phyloP scores from a whole-genome alignment of 129 eudicot genomes.

The Pseudognaphalium luteoalbum region DNA sequence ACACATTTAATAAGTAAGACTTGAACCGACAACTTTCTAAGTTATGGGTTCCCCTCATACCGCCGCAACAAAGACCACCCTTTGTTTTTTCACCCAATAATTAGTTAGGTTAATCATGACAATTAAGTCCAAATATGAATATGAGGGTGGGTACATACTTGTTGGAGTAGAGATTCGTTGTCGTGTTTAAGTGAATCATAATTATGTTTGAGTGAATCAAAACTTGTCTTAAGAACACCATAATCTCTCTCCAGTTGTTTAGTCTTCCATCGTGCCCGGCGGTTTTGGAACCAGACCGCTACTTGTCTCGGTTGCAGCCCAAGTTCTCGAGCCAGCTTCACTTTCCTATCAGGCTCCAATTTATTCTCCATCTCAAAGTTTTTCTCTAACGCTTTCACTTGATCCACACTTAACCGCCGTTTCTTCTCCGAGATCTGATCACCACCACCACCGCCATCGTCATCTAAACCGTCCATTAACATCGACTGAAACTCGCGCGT shows the following conservation, averaged over 20 bases:
- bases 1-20: too few relatives aligned
- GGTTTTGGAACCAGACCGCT: constrained; percentile 97
- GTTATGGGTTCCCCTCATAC: too few relatives aligned
- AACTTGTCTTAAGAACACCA: constrained; percentile 67
- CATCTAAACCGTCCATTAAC: constrained; percentile 71
- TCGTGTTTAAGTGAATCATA: constrained; percentile 64
- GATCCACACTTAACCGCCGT: constrained; percentile 65
- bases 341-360: constrained; percentile 89
- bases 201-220: constrained; percentile 60
- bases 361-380: constrained; percentile 85
- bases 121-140: neutral
- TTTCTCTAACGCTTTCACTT: constrained; percentile 90
- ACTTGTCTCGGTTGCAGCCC: constrained; percentile 91
- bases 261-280: constrained; percentile 95
- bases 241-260: constrained; percentile 87
- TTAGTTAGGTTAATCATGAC: neutral
- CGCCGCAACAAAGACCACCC: too few relatives aligned
- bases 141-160: constrained; percentile 40
- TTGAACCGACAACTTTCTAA: too few relatives aligned
- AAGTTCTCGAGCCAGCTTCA: constrained; percentile 87
- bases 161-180: constrained; percentile 67
- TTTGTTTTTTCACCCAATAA: neutral
- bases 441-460: constrained; percentile 63
- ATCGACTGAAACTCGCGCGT: constrained; percentile 69
- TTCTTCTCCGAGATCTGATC: constrained; percentile 78